A percentile compares a stretch with the other conserved stretches of the same genome.
Evolutionary conservation across 306 rosid genomes (phyloP).

Genomic region (Benincasa hispida): DNA sequence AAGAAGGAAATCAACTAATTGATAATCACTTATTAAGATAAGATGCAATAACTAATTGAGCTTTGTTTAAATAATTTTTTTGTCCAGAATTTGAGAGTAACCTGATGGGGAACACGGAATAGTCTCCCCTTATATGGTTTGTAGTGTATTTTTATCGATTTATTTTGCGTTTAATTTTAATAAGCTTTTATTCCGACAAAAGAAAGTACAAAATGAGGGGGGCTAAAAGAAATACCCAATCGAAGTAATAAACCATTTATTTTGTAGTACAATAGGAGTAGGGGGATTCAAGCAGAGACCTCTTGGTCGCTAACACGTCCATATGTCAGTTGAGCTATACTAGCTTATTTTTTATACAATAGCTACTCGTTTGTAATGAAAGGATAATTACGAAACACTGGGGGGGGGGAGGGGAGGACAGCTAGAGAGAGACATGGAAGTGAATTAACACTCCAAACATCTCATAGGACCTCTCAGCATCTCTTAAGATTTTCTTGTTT

Average conservation of each 20-base stretch:
- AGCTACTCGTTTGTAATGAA: too few species aligned
- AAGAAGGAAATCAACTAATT: too few species aligned
- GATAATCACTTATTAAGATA: neutral
- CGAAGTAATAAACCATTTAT: too few species aligned
- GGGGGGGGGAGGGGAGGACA: neutral
- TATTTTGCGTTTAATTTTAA: neutral
- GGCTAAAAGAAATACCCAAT: neutral
- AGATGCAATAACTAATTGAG: neutral
- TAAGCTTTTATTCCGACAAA: neutral
- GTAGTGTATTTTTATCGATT: neutral
- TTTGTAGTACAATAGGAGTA: too few species aligned
- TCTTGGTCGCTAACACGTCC: too few species aligned
- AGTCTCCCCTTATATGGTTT: neutral
- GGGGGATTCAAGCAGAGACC: too few species aligned
- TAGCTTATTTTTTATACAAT: too few species aligned
- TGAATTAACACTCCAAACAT: neutral
- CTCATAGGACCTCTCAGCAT: neutral
- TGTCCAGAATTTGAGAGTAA: neutral
- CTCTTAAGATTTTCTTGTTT: neutral
- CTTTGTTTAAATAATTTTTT: neutral
- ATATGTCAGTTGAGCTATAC: too few species aligned
- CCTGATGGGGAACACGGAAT: neutral
- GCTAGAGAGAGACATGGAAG: neutral
- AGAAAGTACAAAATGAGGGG: neutral
- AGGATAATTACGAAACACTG: too few species aligned